Percentiles rank a stretch among this genome's conserved stretches.
Conservation (phyloP, 495 filamentous ascomycete species). For the Pseudomonodictys pantanalensis region DNA sequence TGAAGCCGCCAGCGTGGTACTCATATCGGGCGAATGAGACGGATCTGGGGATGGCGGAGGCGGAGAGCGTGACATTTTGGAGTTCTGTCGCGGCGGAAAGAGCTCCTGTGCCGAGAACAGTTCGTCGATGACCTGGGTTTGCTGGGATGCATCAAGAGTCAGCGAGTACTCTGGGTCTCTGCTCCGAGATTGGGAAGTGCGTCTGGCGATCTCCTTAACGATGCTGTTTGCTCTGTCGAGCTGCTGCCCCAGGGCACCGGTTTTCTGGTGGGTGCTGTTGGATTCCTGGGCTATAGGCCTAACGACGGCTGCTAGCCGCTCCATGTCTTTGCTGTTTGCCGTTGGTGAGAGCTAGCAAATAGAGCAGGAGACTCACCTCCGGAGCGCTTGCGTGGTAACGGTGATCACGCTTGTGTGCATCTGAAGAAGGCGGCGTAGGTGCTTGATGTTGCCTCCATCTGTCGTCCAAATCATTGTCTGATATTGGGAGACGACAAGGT, state of each 20-base stretch:
- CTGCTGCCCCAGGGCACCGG: constrained; percentile 35
- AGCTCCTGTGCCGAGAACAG: constrained; percentile 10
- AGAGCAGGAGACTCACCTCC: constrained; percentile 32
- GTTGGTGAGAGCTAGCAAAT: neutral
- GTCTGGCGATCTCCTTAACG: constrained; percentile 33
- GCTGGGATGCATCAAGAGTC: constrained; percentile 14
- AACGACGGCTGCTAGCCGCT: constrained; percentile 37
- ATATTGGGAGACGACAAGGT: constrained; percentile 39
- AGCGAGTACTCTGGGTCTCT: constrained; percentile 4
- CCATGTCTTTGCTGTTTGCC: constrained; percentile 33
- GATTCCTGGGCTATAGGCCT: constrained; percentile 40
- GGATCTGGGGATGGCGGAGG: neutral
- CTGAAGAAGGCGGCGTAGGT: constrained; percentile 39
- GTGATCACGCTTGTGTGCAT: constrained; percentile 42
- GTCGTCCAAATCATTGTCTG: constrained; percentile 44
- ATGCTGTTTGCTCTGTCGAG: constrained; percentile 40
- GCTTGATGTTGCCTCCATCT: constrained; percentile 40
- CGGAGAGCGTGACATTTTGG: neutral
- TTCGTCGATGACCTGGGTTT: neutral
- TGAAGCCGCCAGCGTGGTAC: neutral
- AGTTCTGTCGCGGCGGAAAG: constrained; percentile 15
- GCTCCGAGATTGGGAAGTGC: constrained; percentile 3
- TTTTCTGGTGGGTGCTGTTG: constrained; percentile 36
- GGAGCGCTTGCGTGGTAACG: constrained; percentile 41
- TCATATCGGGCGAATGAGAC: neutral